Evolutionary conservation across 2,329 filamentous ascomycete genomes (phyloP), one percentile per base, ranked within the genome.

Genomic region (Ceratocystis diversiconidia): DNA sequence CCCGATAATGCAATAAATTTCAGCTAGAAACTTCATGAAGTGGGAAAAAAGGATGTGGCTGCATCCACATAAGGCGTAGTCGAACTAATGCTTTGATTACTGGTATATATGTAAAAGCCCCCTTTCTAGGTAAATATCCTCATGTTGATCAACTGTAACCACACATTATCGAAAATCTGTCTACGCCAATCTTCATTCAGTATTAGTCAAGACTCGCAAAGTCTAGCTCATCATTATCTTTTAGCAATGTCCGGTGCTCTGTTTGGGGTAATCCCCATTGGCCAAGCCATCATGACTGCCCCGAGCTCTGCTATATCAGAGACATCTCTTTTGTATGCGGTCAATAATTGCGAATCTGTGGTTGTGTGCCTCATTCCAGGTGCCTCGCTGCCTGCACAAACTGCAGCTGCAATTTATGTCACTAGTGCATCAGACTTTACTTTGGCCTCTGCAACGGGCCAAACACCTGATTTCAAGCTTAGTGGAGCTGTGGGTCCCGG

Each of bases 391-490:
- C 92, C 92, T 0, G 79, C 82, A 3, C 82, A 84, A 70, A 88
- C 88, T 22, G 92, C 90, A 4, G 94, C 92, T 15, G 89, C 91
- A 60, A 92, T 99, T 69, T 97, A 96, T 77, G 82, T 95, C 61
- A 87, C 79, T 63, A 79, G 92, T 2, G 67, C 77, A 66, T 50
- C 73, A 76, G 64, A 74, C 70, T 73, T 78, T 61, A 73, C 77
- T 41, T 70, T 73, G 5, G 74, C 75, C 0, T 74, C 75, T 15
- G 69, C 74, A 2, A 73, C 76, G 3, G 78, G 77, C 44, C 75
- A 75, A 50, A 71, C 73, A 2, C 77, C 81, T 0, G 83, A 86
- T 60, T 95, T 95, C 77, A 85, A 82, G 68, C 90, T 99, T 71
- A 84, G 97, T 3, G 94, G 95, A 69, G 94, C 87, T 61, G 86